phyloP scores from a whole-genome alignment of 2,329 filamentous ascomycete species.

The Diaporthe sp. region DNA sequence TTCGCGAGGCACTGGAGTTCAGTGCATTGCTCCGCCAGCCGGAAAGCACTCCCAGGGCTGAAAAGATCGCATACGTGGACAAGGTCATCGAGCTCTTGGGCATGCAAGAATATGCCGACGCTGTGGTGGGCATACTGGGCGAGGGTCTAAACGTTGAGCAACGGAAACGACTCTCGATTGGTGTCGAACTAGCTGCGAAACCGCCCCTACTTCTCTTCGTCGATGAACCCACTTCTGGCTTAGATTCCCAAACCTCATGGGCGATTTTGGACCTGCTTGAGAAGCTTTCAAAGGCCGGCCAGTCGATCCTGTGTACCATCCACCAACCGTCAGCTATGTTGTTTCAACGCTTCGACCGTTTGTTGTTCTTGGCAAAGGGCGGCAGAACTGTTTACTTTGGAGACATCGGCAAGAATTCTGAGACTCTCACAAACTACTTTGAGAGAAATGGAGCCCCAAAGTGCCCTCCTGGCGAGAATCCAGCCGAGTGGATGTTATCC shows the following conservation, averaged over 20 bases:
- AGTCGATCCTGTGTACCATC: conserved; percentile 91
- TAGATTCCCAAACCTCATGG: conserved; percentile 92
- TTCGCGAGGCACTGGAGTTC: conserved; percentile 73
- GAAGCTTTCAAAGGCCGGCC: conserved; percentile 86
- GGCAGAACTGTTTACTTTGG: conserved; percentile 83
- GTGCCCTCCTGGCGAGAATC: conserved; percentile 67
- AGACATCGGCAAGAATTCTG: conserved; percentile 48
- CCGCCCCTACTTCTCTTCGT: conserved; percentile 88
- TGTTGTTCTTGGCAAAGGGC: conserved; percentile 79
- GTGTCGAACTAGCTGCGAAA: conserved; percentile 94
- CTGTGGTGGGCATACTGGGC: conserved; percentile 75
- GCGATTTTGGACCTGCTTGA: conserved; percentile 86
- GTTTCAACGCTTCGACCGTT: conserved; percentile 86
- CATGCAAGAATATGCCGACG: conserved; percentile 74
- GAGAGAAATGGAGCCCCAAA: conserved; percentile 67
- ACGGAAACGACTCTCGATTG: conserved; percentile 57
- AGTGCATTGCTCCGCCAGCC: conserved; percentile 73
- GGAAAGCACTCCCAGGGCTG: conserved; percentile 62
- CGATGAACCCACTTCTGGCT: conserved; percentile 90
- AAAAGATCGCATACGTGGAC: conserved; percentile 74
- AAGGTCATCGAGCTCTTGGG: conserved; percentile 75
- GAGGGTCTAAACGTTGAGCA: conserved; percentile 61
- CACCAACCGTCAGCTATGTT: conserved; percentile 93
- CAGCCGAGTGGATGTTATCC: conserved; percentile 74
- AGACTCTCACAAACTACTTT: conserved; percentile 61